Evolutionary conservation across 2,329 filamentous ascomycete genomes (phyloP), one percentile per base, ranked within the genome.

Genomic region (Pleomassaria siparia): DNA sequence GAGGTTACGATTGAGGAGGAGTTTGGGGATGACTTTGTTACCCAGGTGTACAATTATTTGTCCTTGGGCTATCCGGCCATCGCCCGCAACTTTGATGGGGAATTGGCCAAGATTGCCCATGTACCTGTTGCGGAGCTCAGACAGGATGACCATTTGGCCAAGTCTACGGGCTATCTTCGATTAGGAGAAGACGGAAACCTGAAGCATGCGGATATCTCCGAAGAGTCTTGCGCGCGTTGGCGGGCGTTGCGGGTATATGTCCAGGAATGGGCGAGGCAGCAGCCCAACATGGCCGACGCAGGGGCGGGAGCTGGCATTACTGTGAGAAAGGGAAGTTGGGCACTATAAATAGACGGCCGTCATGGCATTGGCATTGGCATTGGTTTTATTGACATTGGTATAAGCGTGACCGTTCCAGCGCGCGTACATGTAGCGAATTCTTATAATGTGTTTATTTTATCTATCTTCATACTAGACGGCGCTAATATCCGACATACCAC

Each of bases 21-120:
- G 69, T 95, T 94, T 62, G 79, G 86, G 51, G 89, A 96, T 66
- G 78, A 78, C 3, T 96, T 96, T 67, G 84, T 96, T 46, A 96
- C 91, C 0, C 92, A 97, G 71, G 91, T 97, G 7, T 97, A 95
- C 79, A 96, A 97, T 70, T 97, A 97, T 70, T 79, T 97, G 13
- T 95, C 90, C 0, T 80, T 97, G 4, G 92, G 92, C 4, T 96
- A 96, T 69, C 91, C 92, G 2, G 86, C 89, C 26, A 84, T 91
- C 62, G 92, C 91, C 10, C 83, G 87, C 18, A 80, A 83, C 29
- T 97, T 89, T 63, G 92, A 97, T 64, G 81, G 85, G 10, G 92
- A 97, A 74, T 77, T 97, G 16, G 83, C 85, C 58, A 89, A 88
- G 66, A 95, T 96, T 47, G 88, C 86, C 25, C 78, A 80, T 9